These are phyloP conservation scores for Acacia melanoxylon DNA, from an alignment of 306 rosid species.

Conservation along the genomic window DNA sequence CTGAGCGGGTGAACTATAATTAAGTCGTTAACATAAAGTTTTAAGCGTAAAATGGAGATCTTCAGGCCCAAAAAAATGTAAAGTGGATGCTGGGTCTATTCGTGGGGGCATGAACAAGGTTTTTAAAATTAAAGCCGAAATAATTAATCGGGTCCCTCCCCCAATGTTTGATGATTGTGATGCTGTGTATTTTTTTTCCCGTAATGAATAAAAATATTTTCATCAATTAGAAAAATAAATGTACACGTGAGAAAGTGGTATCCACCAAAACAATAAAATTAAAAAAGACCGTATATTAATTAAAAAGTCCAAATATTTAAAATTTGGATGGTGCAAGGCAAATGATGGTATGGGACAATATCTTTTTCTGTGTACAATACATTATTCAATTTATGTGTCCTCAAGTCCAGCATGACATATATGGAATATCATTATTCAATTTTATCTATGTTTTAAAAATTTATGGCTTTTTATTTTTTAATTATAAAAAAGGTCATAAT, in stretches of 20 bases:
- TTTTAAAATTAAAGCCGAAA: not conserved
- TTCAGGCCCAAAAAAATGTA: not conserved
- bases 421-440: constrained; percentile 19
- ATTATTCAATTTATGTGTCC: constrained; percentile 30
- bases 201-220: not conserved
- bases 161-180: constrained; percentile 40
- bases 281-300: not conserved
- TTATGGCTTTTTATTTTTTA: constrained; percentile 16
- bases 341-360: constrained; percentile 12
- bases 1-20: too few relatives aligned
- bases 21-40: too few relatives aligned
- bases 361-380: constrained; percentile 28
- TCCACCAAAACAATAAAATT: constrained; percentile 34
- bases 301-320: constrained; percentile 23
- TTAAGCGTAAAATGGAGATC: not conserved
- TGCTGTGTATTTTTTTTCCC: constrained; percentile 17
- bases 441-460: not conserved
- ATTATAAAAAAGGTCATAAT: not conserved
- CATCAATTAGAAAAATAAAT: not conserved
- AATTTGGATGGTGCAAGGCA: constrained; percentile 27
- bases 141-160: constrained; percentile 27
- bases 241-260: constrained; percentile 46
- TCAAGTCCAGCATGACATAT: constrained; percentile 23
- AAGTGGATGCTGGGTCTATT: not conserved
- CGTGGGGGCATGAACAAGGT: not conserved